A percentile compares a stretch with the other conserved stretches of the same genome.
phyloP scores from a whole-genome alignment of 2,329 filamentous ascomycete genomes.

The Phaeosphaeria sp. region DNA sequence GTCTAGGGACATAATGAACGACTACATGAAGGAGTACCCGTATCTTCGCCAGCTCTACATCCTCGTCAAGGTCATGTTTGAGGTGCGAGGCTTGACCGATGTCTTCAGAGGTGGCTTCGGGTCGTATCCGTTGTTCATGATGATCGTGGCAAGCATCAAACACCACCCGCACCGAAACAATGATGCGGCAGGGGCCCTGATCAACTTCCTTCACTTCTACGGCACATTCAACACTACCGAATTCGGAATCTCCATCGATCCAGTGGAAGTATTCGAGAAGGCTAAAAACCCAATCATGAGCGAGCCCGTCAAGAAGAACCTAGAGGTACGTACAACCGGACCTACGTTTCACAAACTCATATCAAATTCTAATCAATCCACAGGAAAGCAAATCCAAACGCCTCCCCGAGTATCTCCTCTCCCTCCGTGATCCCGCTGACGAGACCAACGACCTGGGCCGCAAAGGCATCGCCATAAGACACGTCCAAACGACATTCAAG shows the following conservation, averaged over 20 bases:
- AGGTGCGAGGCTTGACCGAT: constrained; percentile 58
- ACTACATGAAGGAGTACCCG: constrained; percentile 59
- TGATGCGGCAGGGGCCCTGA: constrained; percentile 53
- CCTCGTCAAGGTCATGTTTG: constrained; percentile 58
- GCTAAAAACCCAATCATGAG: constrained; percentile 24
- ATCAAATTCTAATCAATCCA: constrained; percentile 15
- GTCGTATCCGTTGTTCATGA: constrained; percentile 63
- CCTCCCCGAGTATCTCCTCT: constrained; percentile 51
- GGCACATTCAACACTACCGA: constrained; percentile 53
- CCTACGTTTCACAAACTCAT: too few relatives aligned
- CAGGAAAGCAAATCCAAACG: constrained; percentile 21
- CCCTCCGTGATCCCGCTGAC: constrained; percentile 66
- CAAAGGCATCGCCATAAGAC: constrained; percentile 56
- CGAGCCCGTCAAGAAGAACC: constrained; percentile 14
- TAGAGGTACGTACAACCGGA: constrained; percentile 19
- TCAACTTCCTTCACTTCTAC: constrained; percentile 60
- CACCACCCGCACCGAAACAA: constrained; percentile 45
- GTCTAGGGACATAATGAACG: constrained; percentile 52
- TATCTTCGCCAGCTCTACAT: constrained; percentile 58
- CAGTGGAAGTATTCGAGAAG: constrained; percentile 54
- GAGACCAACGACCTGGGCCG: constrained; percentile 64
- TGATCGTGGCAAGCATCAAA: constrained; percentile 63
- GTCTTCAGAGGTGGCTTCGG: constrained; percentile 58
- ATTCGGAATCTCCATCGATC: constrained; percentile 59
- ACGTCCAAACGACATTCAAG: constrained; percentile 56